phyloP scores from a whole-genome alignment of 2,329 filamentous ascomycete species.

The Talaromyces funiculosus region DNA sequence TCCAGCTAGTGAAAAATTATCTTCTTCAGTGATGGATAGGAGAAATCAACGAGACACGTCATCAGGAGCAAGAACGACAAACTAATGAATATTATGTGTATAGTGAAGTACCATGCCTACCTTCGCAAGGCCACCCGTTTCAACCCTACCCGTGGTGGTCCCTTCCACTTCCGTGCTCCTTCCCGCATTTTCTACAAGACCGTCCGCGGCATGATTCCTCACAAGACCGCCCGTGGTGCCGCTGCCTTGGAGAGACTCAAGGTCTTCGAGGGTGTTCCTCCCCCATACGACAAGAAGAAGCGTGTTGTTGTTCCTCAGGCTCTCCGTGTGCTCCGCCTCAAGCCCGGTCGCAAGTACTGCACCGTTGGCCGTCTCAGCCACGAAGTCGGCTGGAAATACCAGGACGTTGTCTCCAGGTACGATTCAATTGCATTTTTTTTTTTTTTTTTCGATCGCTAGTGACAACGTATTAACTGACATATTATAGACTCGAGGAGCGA shows the following conservation, averaged over 20 bases:
- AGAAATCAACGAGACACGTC: background rate
- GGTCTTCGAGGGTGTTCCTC: conserved; percentile 98
- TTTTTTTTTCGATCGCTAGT: no score
- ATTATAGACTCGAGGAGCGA: conserved; percentile 88
- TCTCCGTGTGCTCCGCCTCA: conserved; percentile 89
- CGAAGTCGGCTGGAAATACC: conserved; percentile 99
- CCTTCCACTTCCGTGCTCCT: conserved; percentile 99
- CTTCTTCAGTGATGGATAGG: background rate
- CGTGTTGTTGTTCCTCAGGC: conserved; percentile 98
- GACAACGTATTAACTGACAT: background rate
- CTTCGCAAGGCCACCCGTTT: conserved; percentile 99
- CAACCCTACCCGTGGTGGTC: conserved; percentile 99
- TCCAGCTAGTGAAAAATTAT: conserved; percentile 3
- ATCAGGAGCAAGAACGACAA: background rate
- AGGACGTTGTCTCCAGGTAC: conserved; percentile 96
- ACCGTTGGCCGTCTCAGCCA: conserved; percentile 95
- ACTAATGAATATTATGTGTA: conserved; percentile 47
- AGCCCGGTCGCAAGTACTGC: conserved; percentile 99
- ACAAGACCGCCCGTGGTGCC: conserved; percentile 98
- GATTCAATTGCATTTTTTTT: conserved; percentile 29
- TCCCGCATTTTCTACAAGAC: conserved; percentile 99
- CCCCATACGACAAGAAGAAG: conserved; percentile 99
- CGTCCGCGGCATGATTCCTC: conserved; percentile 99
- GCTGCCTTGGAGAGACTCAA: conserved; percentile 97
- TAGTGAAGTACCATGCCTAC: conserved; percentile 99